These are phyloP conservation scores for Herpetomonas tarakana DNA, from an alignment of 208 protist species.

Conservation along the genomic window DNA sequence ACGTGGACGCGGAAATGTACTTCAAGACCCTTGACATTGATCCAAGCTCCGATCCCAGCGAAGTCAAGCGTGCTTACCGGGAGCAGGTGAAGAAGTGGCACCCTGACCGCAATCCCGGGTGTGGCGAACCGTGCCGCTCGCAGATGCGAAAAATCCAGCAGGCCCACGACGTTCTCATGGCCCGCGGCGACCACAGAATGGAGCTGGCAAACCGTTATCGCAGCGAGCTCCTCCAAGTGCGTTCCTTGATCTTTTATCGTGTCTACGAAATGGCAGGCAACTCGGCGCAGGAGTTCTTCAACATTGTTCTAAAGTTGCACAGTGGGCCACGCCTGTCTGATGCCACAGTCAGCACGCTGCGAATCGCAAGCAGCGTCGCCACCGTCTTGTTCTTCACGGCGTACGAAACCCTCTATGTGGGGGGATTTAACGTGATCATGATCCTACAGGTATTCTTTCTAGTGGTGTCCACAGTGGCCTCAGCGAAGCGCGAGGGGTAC, in stretches of 20 bases:
- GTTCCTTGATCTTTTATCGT: slow-evolving; percentile 73
- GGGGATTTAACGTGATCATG: slow-evolving; percentile 52
- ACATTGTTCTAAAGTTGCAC: slow-evolving; percentile 17
- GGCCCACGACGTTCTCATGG: slow-evolving; percentile 75
- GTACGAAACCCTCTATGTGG: slow-evolving; percentile 57
- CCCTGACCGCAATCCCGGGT: slow-evolving; percentile 78
- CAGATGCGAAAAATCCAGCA: slow-evolving; percentile 68
- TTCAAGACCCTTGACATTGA: slow-evolving; percentile 52
- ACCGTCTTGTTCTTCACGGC: slow-evolving; percentile 59
- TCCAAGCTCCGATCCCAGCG: slow-evolving; percentile 25
- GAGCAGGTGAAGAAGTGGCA: slow-evolving; percentile 71
- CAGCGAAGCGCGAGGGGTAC: slow-evolving; percentile 35
- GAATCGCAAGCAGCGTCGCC: slow-evolving; percentile 28
- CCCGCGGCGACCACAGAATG: slow-evolving; percentile 46
- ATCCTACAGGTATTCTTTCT: slow-evolving; percentile 64
- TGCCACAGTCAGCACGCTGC: slow-evolving; percentile 16
- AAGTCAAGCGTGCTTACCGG: slow-evolving; percentile 81
- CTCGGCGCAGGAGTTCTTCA: slow-evolving; percentile 56
- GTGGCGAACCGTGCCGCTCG: slow-evolving; percentile 53
- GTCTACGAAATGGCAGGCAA: slow-evolving; percentile 63
- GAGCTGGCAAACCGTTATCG: slow-evolving; percentile 66
- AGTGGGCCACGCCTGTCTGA: neutral
- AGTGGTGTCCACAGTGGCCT: slow-evolving; percentile 32
- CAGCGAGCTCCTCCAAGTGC: slow-evolving; percentile 52
- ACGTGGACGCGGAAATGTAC: slow-evolving; percentile 63